A percentile compares a stretch with the other conserved stretches of the same genome.
These are phyloP conservation scores for Phaeophleospora eucalypticola DNA, from an alignment of 2,329 filamentous ascomycete species.

Conservation along the genomic window DNA sequence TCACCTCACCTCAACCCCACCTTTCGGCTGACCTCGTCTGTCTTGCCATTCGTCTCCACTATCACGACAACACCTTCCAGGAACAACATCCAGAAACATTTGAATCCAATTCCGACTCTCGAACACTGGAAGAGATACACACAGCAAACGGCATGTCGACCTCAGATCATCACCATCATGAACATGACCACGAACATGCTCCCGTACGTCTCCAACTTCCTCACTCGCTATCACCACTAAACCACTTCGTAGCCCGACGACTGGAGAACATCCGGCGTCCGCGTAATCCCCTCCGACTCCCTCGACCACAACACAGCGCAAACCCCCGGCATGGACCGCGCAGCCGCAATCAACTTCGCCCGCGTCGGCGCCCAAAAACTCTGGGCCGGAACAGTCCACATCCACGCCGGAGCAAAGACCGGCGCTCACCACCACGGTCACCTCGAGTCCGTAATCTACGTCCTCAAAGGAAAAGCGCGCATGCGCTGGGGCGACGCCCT, in stretches of 20 bases:
- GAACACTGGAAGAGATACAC: too few relatives aligned
- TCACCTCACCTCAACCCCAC: conserved; percentile 2
- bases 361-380: conserved; percentile 43
- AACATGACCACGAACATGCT: conserved; percentile 13
- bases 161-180: conserved; percentile 10
- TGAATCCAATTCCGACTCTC: too few relatives aligned
- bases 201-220: too few relatives aligned
- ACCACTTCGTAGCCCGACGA: conserved; percentile 20
- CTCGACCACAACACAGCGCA: conserved; percentile 42
- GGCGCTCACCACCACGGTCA: conserved; percentile 45
- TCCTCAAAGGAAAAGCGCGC: conserved; percentile 42
- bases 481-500: conserved; percentile 46
- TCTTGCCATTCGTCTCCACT: conserved; percentile 3
- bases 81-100: too few relatives aligned
- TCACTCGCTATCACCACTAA: neutral
- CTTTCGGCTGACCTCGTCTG: neutral
- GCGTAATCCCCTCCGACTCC: conserved; percentile 40
- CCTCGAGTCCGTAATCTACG: conserved; percentile 45
- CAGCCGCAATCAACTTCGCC: conserved; percentile 44
- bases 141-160: too few relatives aligned
- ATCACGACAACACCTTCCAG: neutral
- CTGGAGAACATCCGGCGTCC: conserved; percentile 42
- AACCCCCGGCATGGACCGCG: conserved; percentile 44
- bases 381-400: conserved; percentile 45
- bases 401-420: conserved; percentile 44